Base-by-base conservation (phyloP, 2,329 filamentous ascomycete genomes). In the Chaetomium globosum region DNA sequence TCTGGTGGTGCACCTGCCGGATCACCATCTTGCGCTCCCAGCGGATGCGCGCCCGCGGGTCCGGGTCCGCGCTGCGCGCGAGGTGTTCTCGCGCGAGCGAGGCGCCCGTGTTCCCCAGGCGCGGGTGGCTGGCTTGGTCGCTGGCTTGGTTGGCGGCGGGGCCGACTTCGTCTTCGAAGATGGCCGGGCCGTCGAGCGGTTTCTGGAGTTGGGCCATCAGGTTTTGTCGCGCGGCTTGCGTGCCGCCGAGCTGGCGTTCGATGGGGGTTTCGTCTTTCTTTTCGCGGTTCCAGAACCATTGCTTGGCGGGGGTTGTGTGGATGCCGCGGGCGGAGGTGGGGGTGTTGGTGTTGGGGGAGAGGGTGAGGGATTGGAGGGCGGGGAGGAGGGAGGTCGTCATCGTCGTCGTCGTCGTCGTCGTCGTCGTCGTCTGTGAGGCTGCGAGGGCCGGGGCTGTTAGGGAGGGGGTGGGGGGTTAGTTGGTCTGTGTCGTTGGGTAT, bases 21-120 rank as follows among this genome's bases (percentile, higher is more conserved):
- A 94, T 89, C 49, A 96, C 86, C 83, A 93, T 92, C 77, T 89
- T 92, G 73, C 91, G 85, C 80, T 96, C 88, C 87, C 91, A 97
- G 65, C 88, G 84, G 61, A 87, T 81, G 65, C 93, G 86, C 64
- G 83, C 83, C 53, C 83, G 79, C 19, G 93, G 93, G 70, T 90
- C 85, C 5, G 95, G 95, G 76, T 97, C 90, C 55, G 92, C 79
- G 31, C 85, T 84, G 64, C 84, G 80, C 63, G 85, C 83, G 80
- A 90, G 85, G 71, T 83, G 83, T 46, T 82, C 80, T 30, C 78
- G 77, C 69, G 79, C 77, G 53, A 77, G 73, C 49, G 80, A 79
- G 16, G 72, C 70, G 64, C 74, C 70, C 12, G 58, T 36, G 16
- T 26, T 26, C 19, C 51, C 59, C 23, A 26, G 13, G 21, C n/a